These are phyloP conservation scores for Claviceps citrina DNA, from an alignment of 2,329 filamentous ascomycete genomes.

Conservation along the genomic window DNA sequence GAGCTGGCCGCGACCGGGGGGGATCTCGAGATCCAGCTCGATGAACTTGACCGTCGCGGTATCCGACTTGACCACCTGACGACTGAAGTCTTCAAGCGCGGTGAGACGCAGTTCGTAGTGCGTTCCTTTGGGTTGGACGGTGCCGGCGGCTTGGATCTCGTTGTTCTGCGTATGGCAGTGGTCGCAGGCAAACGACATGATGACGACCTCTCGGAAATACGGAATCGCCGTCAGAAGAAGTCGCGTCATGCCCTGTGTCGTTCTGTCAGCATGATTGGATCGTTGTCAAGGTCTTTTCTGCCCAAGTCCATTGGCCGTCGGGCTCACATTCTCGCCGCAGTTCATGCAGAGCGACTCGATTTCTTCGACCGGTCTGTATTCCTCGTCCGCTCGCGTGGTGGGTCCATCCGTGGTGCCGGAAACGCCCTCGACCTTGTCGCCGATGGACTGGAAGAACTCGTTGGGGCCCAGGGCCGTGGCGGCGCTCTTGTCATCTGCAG, in stretches of 20 bases:
- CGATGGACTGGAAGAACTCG: constrained; percentile 48
- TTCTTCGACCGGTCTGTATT: constrained; percentile 45
- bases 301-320: too few relatives aligned
- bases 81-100: constrained; percentile 55
- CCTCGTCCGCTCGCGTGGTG: constrained; percentile 24
- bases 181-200: constrained; percentile 91
- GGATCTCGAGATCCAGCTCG: constrained; percentile 85
- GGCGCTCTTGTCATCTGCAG: constrained; percentile 23
- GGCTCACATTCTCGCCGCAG: constrained; percentile 58
- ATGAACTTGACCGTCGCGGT: constrained; percentile 73
- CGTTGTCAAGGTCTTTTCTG: too few relatives aligned
- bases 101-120: constrained; percentile 75
- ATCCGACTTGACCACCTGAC: constrained; percentile 87
- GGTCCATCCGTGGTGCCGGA: constrained; percentile 23
- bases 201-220: constrained; percentile 92
- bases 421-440: constrained; percentile 42
- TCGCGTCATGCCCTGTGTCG: constrained; percentile 59
- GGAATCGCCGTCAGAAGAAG: constrained; percentile 85
- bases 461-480: constrained; percentile 24
- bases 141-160: constrained; percentile 81
- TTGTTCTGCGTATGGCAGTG: constrained; percentile 84
- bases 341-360: constrained; percentile 78
- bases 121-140: constrained; percentile 77
- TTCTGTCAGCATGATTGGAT: not conserved
- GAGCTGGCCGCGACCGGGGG: constrained; percentile 75